Percentiles rank a stretch among this genome's conserved stretches.
phyloP scores from a whole-genome alignment of 2,329 filamentous ascomycete species.

The Stemphylium beticola region DNA sequence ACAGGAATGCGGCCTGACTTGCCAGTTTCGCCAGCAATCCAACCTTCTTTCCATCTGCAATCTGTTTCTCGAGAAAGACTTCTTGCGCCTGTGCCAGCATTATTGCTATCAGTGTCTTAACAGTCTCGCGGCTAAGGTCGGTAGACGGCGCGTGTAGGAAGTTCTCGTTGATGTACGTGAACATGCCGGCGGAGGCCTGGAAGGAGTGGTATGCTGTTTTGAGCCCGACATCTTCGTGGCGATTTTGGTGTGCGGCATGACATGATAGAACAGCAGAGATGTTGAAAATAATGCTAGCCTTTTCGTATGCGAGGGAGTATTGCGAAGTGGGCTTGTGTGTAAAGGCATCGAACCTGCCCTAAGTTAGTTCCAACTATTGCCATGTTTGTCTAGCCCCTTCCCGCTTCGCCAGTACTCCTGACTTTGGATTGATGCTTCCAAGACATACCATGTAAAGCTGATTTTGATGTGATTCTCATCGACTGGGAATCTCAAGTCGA shows the following conservation, averaged over 20 bases:
- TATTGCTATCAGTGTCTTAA: slow-evolving; percentile 90
- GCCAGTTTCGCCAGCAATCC: slow-evolving; percentile 91
- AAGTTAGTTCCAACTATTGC: slow-evolving; percentile 24
- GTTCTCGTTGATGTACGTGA: slow-evolving; percentile 99
- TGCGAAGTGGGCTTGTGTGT: slow-evolving; percentile 97
- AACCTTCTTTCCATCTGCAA: slow-evolving; percentile 89
- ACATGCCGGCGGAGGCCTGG: slow-evolving; percentile 98
- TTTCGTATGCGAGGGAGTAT: slow-evolving; percentile 96
- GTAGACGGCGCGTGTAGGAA: slow-evolving; percentile 96
- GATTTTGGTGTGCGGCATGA: slow-evolving; percentile 90
- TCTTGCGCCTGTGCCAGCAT: slow-evolving; percentile 97
- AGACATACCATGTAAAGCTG: slow-evolving; percentile 87
- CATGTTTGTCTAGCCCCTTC: neutral
- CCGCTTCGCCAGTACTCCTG: neutral
- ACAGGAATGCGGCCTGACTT: slow-evolving; percentile 87
- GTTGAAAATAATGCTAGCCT: slow-evolving; percentile 99
- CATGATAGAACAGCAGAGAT: slow-evolving; percentile 97
- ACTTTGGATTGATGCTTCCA: neutral
- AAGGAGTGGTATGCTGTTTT: slow-evolving; percentile 99
- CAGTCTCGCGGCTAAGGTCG: slow-evolving; percentile 93
- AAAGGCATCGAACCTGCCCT: slow-evolving; percentile 94
- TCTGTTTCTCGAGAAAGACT: slow-evolving; percentile 96
- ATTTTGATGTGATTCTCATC: slow-evolving; percentile 99
- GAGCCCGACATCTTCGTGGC: slow-evolving; percentile 87
- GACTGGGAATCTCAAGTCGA: slow-evolving; percentile 94